These are phyloP conservation scores for Alternaria brassicicola DNA, from an alignment of 2,329 filamentous ascomycete species.

Conservation along the genomic window DNA sequence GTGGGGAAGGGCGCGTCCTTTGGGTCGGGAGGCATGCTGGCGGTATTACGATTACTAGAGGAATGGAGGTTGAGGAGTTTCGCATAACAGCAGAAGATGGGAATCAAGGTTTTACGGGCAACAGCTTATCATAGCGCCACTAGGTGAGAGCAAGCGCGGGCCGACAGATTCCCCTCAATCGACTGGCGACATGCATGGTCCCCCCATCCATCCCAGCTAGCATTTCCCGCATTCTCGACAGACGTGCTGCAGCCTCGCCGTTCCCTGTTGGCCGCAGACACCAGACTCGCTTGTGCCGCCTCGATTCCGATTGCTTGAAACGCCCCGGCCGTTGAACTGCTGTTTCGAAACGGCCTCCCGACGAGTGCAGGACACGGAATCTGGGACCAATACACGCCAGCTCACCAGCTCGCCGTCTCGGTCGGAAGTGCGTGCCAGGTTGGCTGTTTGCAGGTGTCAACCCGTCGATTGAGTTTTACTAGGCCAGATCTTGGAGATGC, in stretches of 20 bases:
- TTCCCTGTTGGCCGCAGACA: slow-evolving; percentile 13
- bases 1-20: slow-evolving; percentile 52
- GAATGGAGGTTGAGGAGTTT: slow-evolving; percentile 15
- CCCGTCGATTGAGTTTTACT: slow-evolving; percentile 11
- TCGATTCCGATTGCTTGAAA: slow-evolving; percentile 9
- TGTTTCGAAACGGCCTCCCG: neutral
- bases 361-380: neutral
- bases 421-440: neutral
- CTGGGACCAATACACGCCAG: neutral
- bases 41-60: slow-evolving; percentile 24
- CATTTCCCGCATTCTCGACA: slow-evolving; percentile 16
- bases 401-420: neutral
- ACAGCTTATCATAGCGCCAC: slow-evolving; percentile 25
- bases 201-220: slow-evolving; percentile 19
- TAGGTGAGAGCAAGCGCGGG: slow-evolving; percentile 25
- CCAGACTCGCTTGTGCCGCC: slow-evolving; percentile 22
- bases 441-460: slow-evolving; percentile 8
- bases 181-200: slow-evolving; percentile 12
- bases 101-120: slow-evolving; percentile 27
- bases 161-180: slow-evolving; percentile 23
- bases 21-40: slow-evolving; percentile 37
- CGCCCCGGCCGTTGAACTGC: slow-evolving; percentile 1
- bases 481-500: slow-evolving; percentile 9
- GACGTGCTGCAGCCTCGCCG: slow-evolving; percentile 22
- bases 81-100: slow-evolving; percentile 21